These are phyloP conservation scores for Acorus gramineus DNA, from an alignment of 106 monocot species.

Conservation along the genomic window DNA sequence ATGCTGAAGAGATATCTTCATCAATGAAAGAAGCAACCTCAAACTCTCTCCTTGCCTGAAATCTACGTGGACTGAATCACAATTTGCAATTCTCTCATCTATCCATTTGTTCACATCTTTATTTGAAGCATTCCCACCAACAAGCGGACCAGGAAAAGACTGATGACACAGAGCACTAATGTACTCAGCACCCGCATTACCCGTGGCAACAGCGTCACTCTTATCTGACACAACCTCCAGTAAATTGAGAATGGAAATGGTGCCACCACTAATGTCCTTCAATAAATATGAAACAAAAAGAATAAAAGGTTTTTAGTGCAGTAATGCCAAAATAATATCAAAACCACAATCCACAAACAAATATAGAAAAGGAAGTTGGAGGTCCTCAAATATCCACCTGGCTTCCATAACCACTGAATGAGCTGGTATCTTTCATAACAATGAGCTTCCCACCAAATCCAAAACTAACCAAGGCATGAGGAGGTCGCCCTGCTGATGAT, in stretches of 20 bases:
- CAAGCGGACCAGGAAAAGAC: conserved; percentile 92
- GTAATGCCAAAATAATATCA: conserved; percentile 1
- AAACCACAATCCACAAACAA: not conserved
- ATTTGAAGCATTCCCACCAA: conserved; percentile 69
- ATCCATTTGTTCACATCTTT: conserved; percentile 96
- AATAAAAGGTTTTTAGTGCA: not conserved
- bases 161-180: conserved; percentile 60
- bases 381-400: conserved; percentile 30
- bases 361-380: not conserved
- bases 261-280: conserved; percentile 31
- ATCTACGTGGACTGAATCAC: conserved; percentile 38
- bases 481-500: conserved; percentile 78
- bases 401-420: conserved; percentile 31
- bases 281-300: conserved; percentile 7
- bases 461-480: conserved; percentile 84
- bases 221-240: conserved; percentile 47
- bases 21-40: conserved; percentile 66
- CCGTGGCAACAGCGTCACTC: conserved; percentile 14
- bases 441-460: conserved; percentile 96
- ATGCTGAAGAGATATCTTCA: conserved; percentile 75
- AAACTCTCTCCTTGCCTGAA: conserved; percentile 48
- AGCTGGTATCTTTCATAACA: conserved; percentile 49
- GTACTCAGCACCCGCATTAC: conserved; percentile 22
- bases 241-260: conserved; percentile 58
- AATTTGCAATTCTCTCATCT: conserved; percentile 56